Evolutionary conservation across 768 basidiomycete species (phyloP), one percentile per base, ranked within the genome.

Genomic region (Russula foetens): DNA sequence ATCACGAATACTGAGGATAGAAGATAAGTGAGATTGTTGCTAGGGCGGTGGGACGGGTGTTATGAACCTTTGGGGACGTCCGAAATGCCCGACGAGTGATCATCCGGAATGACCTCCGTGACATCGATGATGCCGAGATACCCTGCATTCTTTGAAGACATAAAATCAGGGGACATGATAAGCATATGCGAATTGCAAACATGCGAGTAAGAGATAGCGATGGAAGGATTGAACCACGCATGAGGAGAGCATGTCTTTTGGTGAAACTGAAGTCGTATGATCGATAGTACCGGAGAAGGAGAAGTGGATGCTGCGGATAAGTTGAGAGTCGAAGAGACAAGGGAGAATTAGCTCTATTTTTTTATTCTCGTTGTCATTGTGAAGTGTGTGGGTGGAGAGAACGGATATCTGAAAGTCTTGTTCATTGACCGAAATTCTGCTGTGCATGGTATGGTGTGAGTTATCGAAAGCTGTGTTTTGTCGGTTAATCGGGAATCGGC

Each of bases 201-300:
- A 47, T 31, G 38, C 50, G 45, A 38, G 8, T 35, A 73, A 53
- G 33, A 90, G 70, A 67, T 81, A 84, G 44, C 73, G 71, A 19
- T 76, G 70, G 3, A 88, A 71, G 68, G 83, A 79, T 38, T 67
- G 70, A 8, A 78, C 75, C 51, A 84, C 73, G 29, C 77, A 77
- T 29, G 88, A 89, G 19, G 67, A 64, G 58, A 69, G 62, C 24
- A 90, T 67, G n/a, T 72, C 73, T 35, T 71, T 65, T 21, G 75
- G 64, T 33, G 75, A 61, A 28, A 84, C 71, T 59, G 68, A 64
- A 52, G 64, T 70, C 56, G 43, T 31, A 35, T 77, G 74, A 66
- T 88, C 77, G 31, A 81, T 63, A 33, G 72, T 72, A 43, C 85
- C 88, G 59, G 80, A 75, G 63, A 90, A 67, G 14, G 80, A 73